Evolutionary conservation across 2,329 filamentous ascomycete genomes (phyloP).

Genomic region (Pseudocercospora fijiensis): DNA sequence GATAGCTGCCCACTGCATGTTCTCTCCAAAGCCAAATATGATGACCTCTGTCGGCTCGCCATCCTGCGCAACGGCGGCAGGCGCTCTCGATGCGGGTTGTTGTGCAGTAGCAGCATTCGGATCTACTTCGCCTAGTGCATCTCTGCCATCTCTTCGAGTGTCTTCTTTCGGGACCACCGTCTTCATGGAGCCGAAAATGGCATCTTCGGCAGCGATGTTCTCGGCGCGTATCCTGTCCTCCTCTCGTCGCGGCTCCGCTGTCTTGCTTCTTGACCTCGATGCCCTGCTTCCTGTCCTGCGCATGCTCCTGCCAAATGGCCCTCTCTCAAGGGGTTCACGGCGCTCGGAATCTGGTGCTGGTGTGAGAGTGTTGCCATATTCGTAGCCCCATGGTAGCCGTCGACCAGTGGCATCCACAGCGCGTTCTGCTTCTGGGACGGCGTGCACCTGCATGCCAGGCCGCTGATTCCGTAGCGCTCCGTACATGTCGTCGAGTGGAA

Average conservation of each 20-base stretch:
- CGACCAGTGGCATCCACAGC: slow-evolving; percentile 60
- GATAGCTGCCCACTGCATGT: slow-evolving; percentile 75
- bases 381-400: slow-evolving; percentile 62
- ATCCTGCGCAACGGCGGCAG: slow-evolving; percentile 39
- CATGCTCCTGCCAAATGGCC: slow-evolving; percentile 58
- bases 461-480: slow-evolving; percentile 19
- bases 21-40: slow-evolving; percentile 75
- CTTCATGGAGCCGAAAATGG: slow-evolving; percentile 44
- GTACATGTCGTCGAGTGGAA: not conserved
- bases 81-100: slow-evolving; percentile 22
- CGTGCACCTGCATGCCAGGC: slow-evolving; percentile 62
- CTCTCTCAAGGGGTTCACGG: slow-evolving; percentile 56
- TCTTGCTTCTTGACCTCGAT: slow-evolving; percentile 43
- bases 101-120: slow-evolving; percentile 23
- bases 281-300: slow-evolving; percentile 42
- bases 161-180: slow-evolving; percentile 30
- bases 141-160: slow-evolving; percentile 27
- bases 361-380: slow-evolving; percentile 33
- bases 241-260: slow-evolving; percentile 58
- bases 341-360: slow-evolving; percentile 20
- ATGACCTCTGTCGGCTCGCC: slow-evolving; percentile 70
- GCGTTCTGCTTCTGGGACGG: slow-evolving; percentile 62
- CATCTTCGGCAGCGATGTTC: slow-evolving; percentile 48
- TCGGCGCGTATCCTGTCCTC: slow-evolving; percentile 53
- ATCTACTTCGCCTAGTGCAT: slow-evolving; percentile 33